Evolutionary conservation across 176 grass and related monocot genomes (phyloP).

Genomic region (Musa itinerans): DNA sequence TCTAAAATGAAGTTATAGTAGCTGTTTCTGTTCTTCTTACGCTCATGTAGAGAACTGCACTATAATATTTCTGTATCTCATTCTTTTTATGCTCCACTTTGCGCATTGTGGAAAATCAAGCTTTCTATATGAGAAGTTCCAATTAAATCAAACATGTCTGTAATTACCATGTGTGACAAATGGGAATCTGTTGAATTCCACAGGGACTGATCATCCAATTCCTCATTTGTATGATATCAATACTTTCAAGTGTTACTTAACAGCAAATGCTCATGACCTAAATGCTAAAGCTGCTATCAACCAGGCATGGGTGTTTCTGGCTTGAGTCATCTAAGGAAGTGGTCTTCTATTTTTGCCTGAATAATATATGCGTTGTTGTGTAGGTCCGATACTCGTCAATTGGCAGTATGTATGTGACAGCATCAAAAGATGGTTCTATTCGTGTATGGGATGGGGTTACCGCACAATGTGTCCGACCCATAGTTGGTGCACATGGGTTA

Average conservation of each 20-base stretch:
- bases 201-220: slow-evolving; percentile 89
- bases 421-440: slow-evolving; percentile 89
- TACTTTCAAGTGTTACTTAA: slow-evolving; percentile 92
- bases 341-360: background rate
- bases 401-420: slow-evolving; percentile 78
- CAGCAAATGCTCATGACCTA: slow-evolving; percentile 49
- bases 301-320: slow-evolving; percentile 41
- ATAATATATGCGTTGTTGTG: background rate
- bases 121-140: no score
- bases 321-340: background rate
- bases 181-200: slow-evolving; percentile 6
- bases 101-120: no score
- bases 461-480: slow-evolving; percentile 76
- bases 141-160: background rate
- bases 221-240: slow-evolving; percentile 95
- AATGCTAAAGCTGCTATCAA: slow-evolving; percentile 69
- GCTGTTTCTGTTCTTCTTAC: no score
- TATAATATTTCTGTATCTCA: no score
- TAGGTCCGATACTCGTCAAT: slow-evolving; percentile 76
- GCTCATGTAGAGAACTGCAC: no score
- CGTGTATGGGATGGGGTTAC: slow-evolving; percentile 75
- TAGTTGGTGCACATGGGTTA: slow-evolving; percentile 72
- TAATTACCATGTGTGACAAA: background rate
- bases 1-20: no score
- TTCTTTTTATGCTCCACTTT: no score